Percentiles rank a stretch among this genome's conserved stretches.
Evolutionary conservation across 768 basidiomycete genomes (phyloP).

Genomic region (Sutorius australiensis): DNA sequence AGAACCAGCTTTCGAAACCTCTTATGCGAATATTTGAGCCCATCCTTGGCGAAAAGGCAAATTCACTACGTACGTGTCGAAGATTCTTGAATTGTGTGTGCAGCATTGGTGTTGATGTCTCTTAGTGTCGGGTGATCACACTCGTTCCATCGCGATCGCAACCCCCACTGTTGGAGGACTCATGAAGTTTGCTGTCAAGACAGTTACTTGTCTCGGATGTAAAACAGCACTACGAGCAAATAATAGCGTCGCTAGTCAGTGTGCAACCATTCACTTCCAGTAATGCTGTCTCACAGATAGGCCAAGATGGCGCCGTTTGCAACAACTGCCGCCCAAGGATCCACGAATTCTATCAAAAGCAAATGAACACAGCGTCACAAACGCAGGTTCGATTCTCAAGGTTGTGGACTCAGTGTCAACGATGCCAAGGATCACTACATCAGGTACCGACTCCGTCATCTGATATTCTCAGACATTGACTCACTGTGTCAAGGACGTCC

Average conservation of each 20-base stretch:
- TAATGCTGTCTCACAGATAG: constrained; percentile 3
- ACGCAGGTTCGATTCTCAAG: constrained; percentile 90
- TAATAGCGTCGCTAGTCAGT: constrained; percentile 70
- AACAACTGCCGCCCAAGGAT: constrained; percentile 85
- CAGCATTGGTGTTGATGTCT: constrained; percentile 2
- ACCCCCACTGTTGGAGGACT: constrained; percentile 95
- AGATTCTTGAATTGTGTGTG: neutral
- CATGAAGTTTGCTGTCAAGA: constrained; percentile 99
- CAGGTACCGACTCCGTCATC: constrained; percentile 47
- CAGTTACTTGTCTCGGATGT: constrained; percentile 91
- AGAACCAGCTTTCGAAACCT: constrained; percentile 96
- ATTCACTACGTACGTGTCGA: constrained; percentile 62
- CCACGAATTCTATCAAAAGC: constrained; percentile 91
- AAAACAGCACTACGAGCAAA: constrained; percentile 79
- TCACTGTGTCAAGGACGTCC: constrained; percentile 64
- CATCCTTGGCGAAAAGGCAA: constrained; percentile 89
- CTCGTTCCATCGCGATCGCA: constrained; percentile 91
- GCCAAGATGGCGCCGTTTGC: constrained; percentile 85
- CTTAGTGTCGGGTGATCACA: constrained; percentile 93
- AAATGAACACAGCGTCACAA: constrained; percentile 67
- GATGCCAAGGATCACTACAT: constrained; percentile 97
- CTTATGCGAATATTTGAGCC: constrained; percentile 98
- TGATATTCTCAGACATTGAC: neutral
- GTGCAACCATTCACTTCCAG: neutral
- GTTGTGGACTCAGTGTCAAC: constrained; percentile 97